A percentile compares a stretch with the other conserved stretches of the same genome.
Evolutionary conservation across 1,139 yeast species (phyloP).

Genomic region (Sugiyamaella pinicola): DNA sequence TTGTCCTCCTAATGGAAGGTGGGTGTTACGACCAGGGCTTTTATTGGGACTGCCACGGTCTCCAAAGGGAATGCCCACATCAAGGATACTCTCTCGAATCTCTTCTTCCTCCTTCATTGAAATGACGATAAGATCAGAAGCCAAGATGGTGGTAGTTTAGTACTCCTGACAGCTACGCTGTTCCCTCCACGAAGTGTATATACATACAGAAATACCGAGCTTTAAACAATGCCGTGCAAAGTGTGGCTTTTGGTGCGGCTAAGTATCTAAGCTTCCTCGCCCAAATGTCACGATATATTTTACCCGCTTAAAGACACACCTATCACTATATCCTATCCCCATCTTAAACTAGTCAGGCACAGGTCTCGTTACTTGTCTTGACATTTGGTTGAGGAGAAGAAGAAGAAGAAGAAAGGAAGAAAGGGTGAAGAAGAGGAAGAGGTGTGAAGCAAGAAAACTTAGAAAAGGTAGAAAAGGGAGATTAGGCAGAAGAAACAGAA

Average conservation of each 20-base stretch:
- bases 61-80: slow-evolving; percentile 13
- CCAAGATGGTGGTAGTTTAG: neutral
- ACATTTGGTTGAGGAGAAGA: slow-evolving; percentile 4
- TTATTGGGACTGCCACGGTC: neutral
- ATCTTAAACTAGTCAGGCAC: slow-evolving; percentile 6
- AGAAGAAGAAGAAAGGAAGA: slow-evolving; percentile 1
- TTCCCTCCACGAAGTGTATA: too few species aligned
- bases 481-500: neutral
- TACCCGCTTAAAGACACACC: slow-evolving; percentile 1
- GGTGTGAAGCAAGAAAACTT: too few species aligned
- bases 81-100: slow-evolving; percentile 12
- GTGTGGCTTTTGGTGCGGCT: neutral
- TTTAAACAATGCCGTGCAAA: neutral
- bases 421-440: neutral
- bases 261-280: neutral
- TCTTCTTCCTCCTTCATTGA: slow-evolving; percentile 16
- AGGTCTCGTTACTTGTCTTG: slow-evolving; percentile 3
- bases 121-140: neutral
- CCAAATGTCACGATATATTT: neutral
- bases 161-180: too few species aligned
- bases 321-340: neutral
- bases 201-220: too few species aligned
- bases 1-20: slow-evolving; percentile 1
- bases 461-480: neutral
- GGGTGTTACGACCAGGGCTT: neutral